These are phyloP conservation scores for Uromyces viciae-fabae DNA, from an alignment of 1,284 basidiomycete species.

Conservation along the genomic window DNA sequence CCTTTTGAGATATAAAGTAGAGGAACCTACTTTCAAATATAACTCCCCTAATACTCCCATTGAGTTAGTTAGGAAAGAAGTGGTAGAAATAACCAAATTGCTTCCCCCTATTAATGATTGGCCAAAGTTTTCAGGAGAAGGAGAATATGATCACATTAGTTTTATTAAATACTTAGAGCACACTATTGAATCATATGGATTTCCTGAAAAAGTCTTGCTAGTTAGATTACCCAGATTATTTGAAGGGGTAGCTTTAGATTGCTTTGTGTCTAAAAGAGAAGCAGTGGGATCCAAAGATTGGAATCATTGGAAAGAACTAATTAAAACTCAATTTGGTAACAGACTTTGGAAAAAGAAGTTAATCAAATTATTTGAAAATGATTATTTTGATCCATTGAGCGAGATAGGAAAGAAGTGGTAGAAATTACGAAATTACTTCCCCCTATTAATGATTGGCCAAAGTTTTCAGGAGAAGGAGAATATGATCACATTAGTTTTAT, in stretches of 20 bases:
- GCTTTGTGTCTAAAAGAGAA: neutral
- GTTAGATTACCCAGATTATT: neutral
- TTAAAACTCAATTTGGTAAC: neutral
- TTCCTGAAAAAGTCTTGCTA: neutral
- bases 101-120: neutral
- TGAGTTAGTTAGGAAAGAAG: too few relatives aligned
- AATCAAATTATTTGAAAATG: neutral
- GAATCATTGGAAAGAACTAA: neutral
- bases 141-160: neutral
- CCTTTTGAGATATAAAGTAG: too few relatives aligned
- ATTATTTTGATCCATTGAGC: constrained; percentile 15
- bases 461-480: neutral
- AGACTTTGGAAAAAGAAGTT: neutral
- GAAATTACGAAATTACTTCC: neutral
- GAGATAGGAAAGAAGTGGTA: too few relatives aligned
- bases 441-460: neutral
- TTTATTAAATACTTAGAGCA: neutral
- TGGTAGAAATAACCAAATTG: neutral
- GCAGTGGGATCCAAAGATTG: neutral
- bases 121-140: neutral
- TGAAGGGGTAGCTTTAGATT: neutral
- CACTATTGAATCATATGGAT: neutral
- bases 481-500: constrained; percentile 1
- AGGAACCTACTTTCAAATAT: too few relatives aligned
- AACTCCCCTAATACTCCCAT: too few relatives aligned